Base-by-base conservation (phyloP, 2,329 filamentous ascomycete species). In the Diaporthe nobilis region DNA sequence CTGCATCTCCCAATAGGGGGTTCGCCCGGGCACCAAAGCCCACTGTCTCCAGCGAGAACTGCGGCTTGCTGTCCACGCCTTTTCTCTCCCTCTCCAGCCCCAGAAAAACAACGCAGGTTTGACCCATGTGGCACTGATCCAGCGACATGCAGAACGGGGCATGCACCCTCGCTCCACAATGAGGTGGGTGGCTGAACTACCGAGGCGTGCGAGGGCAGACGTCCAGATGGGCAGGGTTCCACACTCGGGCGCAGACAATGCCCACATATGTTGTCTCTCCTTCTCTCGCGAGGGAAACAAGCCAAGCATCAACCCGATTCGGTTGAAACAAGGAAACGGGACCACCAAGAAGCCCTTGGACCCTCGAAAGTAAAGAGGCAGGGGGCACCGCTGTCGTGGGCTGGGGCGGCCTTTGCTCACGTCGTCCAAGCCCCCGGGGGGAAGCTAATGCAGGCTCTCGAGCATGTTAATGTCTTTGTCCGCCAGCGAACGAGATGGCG, bases 231-330 rank as follows among this genome's bases (percentile, higher is more conserved):
- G 42, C 39, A 42, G 65, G 47, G 65, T 49, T 34, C 34, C 34
- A n/a, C 72, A 61, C 72, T 15, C 57, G n/a, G 31, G 25, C 47
- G 39, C 37, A 8, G 34, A 53, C 53, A 31, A 31, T 31, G 53
- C 42, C 65, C 65, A 53, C 34, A 72, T n/a, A 72, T n/a, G 42
- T 31, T 22, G 34, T 39, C 34, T n/a, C 10, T 37, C 34, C 47
- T n/a, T 71, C 37, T 37, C 44, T 55, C 31, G 63, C 37, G 28
- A 28, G 51, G 60, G 60, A 47, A 58, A 42, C 13, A 55, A 28
- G 73, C 39, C 67, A 72, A 63, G 67, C 73, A 75, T 72, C 60
- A 39, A 51, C 58, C 73, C 58, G 68, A 75, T 75, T 68, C 70
- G 73, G 49, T 49, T 55, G 58, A 75, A 44, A 55, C 47, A 72